Evolutionary conservation across 768 basidiomycete genomes (phyloP), one percentile per base, ranked within the genome.

Genomic region (Daedaleopsis nitida): DNA sequence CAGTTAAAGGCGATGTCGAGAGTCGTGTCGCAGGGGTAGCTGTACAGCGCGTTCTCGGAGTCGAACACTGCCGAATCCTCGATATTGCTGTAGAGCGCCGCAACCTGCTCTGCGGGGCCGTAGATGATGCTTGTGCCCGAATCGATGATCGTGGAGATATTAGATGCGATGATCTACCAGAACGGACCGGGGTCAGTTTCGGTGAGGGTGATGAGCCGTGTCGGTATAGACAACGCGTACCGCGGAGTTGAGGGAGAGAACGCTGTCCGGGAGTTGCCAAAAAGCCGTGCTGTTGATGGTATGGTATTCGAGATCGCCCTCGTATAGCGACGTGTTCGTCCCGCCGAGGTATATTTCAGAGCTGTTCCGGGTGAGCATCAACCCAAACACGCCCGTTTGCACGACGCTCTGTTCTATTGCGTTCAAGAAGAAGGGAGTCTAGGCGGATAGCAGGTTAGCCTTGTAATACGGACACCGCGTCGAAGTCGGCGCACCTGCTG

Each of bases 331-430:
- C 2, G 66, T 50, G 60, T 78, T 71, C 27, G 67, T 65, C 50
- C 75, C 76, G 12, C 77, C 77, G 38, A 78, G 65, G 65, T 69
- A 72, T 17, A 78, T 69, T 65, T 76, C 69, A 11, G 63, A 56
- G 35, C 59, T 52, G 37, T 57, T 58, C 3, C 58, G 27, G 7
- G 68, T 62, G 10, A 70, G 67, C 63, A 67, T 71, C 34, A 74
- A 64, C 37, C 69, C 67, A 56, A 72, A 70, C 49, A 55, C 52
- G 66, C 68, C 43, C 37, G 60, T 35, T 47, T 60, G 16, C 35
- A 55, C 57, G 27, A 24, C 32, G 12, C 52, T 47, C 49, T 70
- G 63, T 6, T 45, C 37, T 32, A 66, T 51, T 7, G 67, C 64
- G 21, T 38, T 62, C 34, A 64, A 23, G 65, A 67, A 66, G 59